Base-by-base conservation (phyloP, 257 asterid genomes). In the Ehretia macrophylla region DNA sequence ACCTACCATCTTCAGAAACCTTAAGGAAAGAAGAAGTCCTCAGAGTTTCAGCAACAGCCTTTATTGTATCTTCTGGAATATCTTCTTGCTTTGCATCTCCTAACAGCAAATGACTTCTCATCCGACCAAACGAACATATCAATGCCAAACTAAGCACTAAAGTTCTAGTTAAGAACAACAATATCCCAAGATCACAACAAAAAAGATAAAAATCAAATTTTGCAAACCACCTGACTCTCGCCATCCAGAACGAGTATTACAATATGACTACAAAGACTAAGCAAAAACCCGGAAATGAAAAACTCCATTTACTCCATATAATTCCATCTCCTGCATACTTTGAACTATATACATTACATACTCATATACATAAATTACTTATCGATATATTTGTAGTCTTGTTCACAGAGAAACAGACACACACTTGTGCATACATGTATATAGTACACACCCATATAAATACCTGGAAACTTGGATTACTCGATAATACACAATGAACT, bases 1-100 rank as follows among this genome's bases (percentile, higher is more conserved):
- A 73, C 79, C 58, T 68, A 93, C 99, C 97, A 80, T 93, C 97
- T 60, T 83, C 97, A 47, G 97, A 89, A 66, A 93, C 44, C 72
- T 79, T 86, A 13, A 93, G 88, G 65, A 84, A 85, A 39, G 89
- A 66, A 58, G 99, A 93, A 32, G 85, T 56, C 79, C 71, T 81
- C 63, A 93, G 62, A 45, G 90, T 85, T 70, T 86, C 94, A 27
- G 95, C 94, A 20, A 89, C 95, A 42, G 94, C 68, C 66, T 81
- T 56, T 35, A 93, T 21, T 0, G 83, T 89, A 56, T 86, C 97
- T 63, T 79, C 94, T 11, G 88, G 32, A 48, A 93, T 68, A 47
- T 93, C 96, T 62, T 86, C 99, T 39, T 85, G 73, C 72, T 83
- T 89, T 19, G 63, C 79, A 22, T 80, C 94, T 52, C 95, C 96